phyloP scores from a whole-genome alignment of 2,329 filamentous ascomycete species.

The Curvularia verruculosa region DNA sequence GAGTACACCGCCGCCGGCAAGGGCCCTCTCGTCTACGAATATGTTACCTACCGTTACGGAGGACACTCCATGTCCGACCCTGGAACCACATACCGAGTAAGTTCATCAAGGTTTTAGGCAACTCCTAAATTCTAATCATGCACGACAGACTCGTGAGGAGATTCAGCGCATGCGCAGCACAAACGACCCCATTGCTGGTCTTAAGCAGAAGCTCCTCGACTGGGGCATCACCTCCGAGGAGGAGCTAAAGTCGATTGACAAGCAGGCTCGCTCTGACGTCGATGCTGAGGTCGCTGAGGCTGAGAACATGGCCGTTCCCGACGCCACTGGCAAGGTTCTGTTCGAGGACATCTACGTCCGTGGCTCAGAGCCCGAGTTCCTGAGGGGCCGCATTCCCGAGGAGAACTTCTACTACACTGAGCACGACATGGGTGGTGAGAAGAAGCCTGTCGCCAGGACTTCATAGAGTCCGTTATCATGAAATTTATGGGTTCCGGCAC shows the following conservation, averaged over 20 bases:
- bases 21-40: slow-evolving; percentile 95
- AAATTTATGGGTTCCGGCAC: neutral
- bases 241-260: slow-evolving; percentile 95
- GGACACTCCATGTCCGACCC: slow-evolving; percentile 99
- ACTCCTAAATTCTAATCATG: slow-evolving; percentile 22
- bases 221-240: slow-evolving; percentile 92
- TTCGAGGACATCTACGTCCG: slow-evolving; percentile 96
- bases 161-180: slow-evolving; percentile 99
- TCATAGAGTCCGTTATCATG: slow-evolving; percentile 18
- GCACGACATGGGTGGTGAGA: slow-evolving; percentile 50
- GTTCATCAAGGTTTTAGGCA: slow-evolving; percentile 9
- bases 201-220: slow-evolving; percentile 98
- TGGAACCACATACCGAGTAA: slow-evolving; percentile 89
- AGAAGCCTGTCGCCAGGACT: slow-evolving; percentile 46
- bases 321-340: slow-evolving; percentile 79
- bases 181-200: slow-evolving; percentile 95
- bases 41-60: slow-evolving; percentile 98
- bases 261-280: slow-evolving; percentile 84
- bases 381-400: slow-evolving; percentile 85
- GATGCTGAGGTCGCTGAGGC: slow-evolving; percentile 89
- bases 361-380: slow-evolving; percentile 84
- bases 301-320: slow-evolving; percentile 84
- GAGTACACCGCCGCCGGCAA: slow-evolving; percentile 82
- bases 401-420: slow-evolving; percentile 82
- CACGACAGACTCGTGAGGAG: slow-evolving; percentile 80